These are phyloP conservation scores for Hypericum perforatum DNA, from an alignment of 345 rosid species.

Conservation along the genomic window DNA sequence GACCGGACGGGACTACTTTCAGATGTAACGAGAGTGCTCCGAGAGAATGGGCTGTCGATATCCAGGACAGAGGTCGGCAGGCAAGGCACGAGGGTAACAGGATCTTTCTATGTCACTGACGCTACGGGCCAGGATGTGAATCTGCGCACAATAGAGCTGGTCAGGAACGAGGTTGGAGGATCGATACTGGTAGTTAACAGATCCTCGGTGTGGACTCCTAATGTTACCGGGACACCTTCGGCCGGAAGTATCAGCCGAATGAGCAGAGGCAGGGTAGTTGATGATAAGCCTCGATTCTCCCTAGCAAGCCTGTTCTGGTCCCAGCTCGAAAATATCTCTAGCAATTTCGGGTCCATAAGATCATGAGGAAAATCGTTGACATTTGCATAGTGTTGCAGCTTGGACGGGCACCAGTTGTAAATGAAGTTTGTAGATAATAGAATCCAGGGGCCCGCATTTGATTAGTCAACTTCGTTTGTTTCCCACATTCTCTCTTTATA, in stretches of 20 bases:
- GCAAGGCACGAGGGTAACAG: slow-evolving; percentile 46
- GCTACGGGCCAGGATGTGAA: slow-evolving; percentile 46
- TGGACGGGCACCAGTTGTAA: no score
- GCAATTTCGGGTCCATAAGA: slow-evolving; percentile 39
- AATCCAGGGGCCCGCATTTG: no score
- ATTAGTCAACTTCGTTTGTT: no score
- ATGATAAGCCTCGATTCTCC: slow-evolving; percentile 34
- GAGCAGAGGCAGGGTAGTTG: slow-evolving; percentile 16
- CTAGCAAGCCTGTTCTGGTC: slow-evolving; percentile 68
- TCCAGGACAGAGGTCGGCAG: slow-evolving; percentile 49
- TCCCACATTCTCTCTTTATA: no score
- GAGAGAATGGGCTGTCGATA: slow-evolving; percentile 67
- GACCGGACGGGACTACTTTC: slow-evolving; percentile 60
- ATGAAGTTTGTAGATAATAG: no score
- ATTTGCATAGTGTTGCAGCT: no score
- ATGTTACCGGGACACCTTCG: slow-evolving; percentile 17
- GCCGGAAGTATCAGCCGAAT: slow-evolving; percentile 17
- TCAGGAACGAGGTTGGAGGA: slow-evolving; percentile 55
- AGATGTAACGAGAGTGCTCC: slow-evolving; percentile 47
- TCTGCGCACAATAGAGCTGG: slow-evolving; percentile 29
- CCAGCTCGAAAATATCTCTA: slow-evolving; percentile 50
- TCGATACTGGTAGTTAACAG: slow-evolving; percentile 37
- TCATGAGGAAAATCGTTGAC: slow-evolving; percentile 11
- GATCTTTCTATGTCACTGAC: slow-evolving; percentile 65
- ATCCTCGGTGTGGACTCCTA: slow-evolving; percentile 22